Evolutionary conservation across 768 basidiomycete genomes (phyloP), one percentile per base, ranked within the genome.

Genomic region (Dictyophora rubrovolvata): DNA sequence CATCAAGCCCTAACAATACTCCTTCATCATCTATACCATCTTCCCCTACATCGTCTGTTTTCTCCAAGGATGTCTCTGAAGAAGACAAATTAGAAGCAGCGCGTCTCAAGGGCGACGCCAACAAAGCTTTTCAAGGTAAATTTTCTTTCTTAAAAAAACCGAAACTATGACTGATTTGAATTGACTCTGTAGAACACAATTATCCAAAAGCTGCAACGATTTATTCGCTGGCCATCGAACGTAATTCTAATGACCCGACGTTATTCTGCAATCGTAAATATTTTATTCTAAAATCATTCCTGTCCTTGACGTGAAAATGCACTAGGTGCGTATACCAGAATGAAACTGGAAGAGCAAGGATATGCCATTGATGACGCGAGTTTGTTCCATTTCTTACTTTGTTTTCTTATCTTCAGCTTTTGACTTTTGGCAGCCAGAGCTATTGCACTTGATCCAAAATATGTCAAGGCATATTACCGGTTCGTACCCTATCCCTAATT

Each of bases 281-380:
- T 46, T 21, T 21, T 18, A 18, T 18, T 6, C 50, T 42, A 42
- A 42, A 12, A 42, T 2, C 50, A 59, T 9, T 54, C 6, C 0
- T 22, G 2, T 42, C 11, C 48, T 10, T 54, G 22, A 23, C 1
- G 1, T 20, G 20, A 12, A 48, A 9, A 35, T 6, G 35, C 1
- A 52, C 16, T 49, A 65, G 69, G 72, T 37, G 93, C 96, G 1
- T 89, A 92, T 71, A 81, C 89, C 14, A 82, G 95, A 54, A 91
- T 94, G 72, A 96, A 90, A 73, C 72, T 98, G 57, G 89, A 99
- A 70, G 86, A 99, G 73, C 87, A 88, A 66, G 96, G 96, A 2
- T 93, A 93, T 67, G 96, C 93, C 16, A 79, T 95, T 23, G 74
- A 76, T 28, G 95, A 97, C 75, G 84, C 92, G 47, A 82, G 93